Evolutionary conservation across 208 protist genomes (phyloP), one percentile per base, ranked within the genome.

Genomic region (Polymyxa betae): DNA sequence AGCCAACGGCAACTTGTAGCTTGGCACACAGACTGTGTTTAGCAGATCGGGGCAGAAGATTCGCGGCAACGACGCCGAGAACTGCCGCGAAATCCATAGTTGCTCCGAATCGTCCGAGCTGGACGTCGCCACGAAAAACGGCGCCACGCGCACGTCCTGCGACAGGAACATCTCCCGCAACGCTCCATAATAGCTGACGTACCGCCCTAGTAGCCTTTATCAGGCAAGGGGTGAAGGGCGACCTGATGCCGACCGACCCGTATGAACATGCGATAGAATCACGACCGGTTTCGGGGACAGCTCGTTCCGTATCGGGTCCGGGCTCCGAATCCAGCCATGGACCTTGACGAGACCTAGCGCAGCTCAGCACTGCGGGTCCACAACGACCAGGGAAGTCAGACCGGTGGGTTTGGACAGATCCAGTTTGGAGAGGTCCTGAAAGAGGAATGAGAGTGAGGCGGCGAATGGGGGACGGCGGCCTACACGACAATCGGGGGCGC

Each of bases 11-110:
- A 60, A 60, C 24, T 60, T 35, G 5, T n/a, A 20, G 40, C 72
- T n/a, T 43, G n/a, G 40, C 5, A 40, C 5, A 35, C 72, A 43
- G 5, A 82, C 72, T n/a, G n/a, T 35, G 72, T 82, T 82, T 12
- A 82, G n/a, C 72, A 82, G 72, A n/a, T 82, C 72, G 72, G 72
- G 40, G 72, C 72, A 82, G 72, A 82, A 82, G n/a, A 82, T 38
- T 43, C n/a, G 5, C 16, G 72, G 72, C 5, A 82, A 38, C 12
- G 35, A 38, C 35, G 72, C 72, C 5, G 16, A 40, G 35, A 35
- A 43, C 5, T 82, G 5, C 12, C 72, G n/a, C 35, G n/a, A 45
- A n/a, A 82, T 82, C 72, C 72, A 82, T 5, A 82, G 5, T 20
- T 5, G n/a, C 5, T 82, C 12, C 24, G 49, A 5, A 60, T 60